Conservation (phyloP, 1,139 yeast genomes). For the Candida dubliniensis region DNA sequence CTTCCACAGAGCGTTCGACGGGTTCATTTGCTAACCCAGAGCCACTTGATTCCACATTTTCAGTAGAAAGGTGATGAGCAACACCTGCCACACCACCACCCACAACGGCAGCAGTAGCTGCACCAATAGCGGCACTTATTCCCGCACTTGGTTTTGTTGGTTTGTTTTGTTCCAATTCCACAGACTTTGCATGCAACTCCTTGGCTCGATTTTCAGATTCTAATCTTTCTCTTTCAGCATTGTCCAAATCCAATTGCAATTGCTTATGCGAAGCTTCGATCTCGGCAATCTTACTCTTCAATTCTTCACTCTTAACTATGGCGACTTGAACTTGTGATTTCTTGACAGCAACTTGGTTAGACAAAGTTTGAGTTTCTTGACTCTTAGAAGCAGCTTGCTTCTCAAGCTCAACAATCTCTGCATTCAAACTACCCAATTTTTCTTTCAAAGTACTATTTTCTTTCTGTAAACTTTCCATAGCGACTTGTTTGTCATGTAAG, state of each 20-base stretch:
- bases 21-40: neutral
- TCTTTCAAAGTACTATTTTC: conserved; percentile 67
- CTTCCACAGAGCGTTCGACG: conserved; percentile 4
- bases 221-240: conserved; percentile 22
- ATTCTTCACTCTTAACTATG: conserved; percentile 54
- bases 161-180: conserved; percentile 18
- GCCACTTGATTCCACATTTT: neutral
- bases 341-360: conserved; percentile 63
- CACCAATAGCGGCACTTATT: conserved; percentile 15
- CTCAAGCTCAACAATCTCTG: conserved; percentile 61
- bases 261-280: conserved; percentile 24
- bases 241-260: conserved; percentile 26
- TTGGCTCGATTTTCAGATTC: conserved; percentile 31
- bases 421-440: conserved; percentile 63
- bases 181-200: conserved; percentile 22
- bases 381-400: conserved; percentile 53
- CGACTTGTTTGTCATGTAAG: conserved; percentile 59
- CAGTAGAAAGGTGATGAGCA: conserved; percentile 5
- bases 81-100: conserved; percentile 10
- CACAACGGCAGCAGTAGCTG: conserved; percentile 18
- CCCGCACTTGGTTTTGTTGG: conserved; percentile 20
- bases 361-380: conserved; percentile 57
- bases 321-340: conserved; percentile 68
- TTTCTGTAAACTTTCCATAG: conserved; percentile 64
- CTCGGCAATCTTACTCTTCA: conserved; percentile 31